Evolutionary conservation across 805 yeast genomes (phyloP), one percentile per base, ranked within the genome.

Genomic region (Danielia reshetovae): DNA sequence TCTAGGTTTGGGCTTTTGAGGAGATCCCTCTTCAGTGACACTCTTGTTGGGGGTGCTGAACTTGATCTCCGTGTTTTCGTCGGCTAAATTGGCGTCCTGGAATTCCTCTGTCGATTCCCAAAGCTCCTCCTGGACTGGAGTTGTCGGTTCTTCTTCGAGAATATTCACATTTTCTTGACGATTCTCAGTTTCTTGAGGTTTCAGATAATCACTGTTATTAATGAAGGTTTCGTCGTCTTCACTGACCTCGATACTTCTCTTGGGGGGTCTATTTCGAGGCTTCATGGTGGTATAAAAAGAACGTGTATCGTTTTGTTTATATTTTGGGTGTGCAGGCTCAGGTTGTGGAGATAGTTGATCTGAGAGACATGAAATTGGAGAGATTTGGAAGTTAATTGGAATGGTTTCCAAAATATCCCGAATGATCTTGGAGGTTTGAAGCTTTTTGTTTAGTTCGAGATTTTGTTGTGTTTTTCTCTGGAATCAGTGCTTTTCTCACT

Each of bases 121-220:
- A n/a, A n/a, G n/a, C 28, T 5, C 14, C 18, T 13, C 14, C 18
- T 5, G 28, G 11, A 9, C 13, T 14, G 18, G 16, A 6, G 18
- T 5, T 5, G 16, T 15, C 18, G 18, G 10, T 11, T 12, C 15
- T n/a, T n/a, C n/a, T n/a, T n/a, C n/a, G n/a, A n/a, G n/a, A 14
- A 7, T n/a, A 4, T 13, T 18, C 33, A 11, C 24, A n/a, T 13
- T n/a, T 29, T 24, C 5, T 18, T 19, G 22, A 13, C 24, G 12
- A 13, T 12, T 7, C 15, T 18, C 21, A 24, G 24, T 11, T 6
- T 29, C 32, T 11, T 24, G 24, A 14, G 34, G 15, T 5, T n/a
- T 24, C 13, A 12, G 23, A 32, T 55, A 57, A 34, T 67, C 72
- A 39, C 70, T 65, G 38, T 67, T 67, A 39, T 67, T 67, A 27